Evolutionary conservation across 2,329 filamentous ascomycete species (phyloP), one percentile per base, ranked within the genome.

Genomic region (Ceratocystis cubensis): DNA sequence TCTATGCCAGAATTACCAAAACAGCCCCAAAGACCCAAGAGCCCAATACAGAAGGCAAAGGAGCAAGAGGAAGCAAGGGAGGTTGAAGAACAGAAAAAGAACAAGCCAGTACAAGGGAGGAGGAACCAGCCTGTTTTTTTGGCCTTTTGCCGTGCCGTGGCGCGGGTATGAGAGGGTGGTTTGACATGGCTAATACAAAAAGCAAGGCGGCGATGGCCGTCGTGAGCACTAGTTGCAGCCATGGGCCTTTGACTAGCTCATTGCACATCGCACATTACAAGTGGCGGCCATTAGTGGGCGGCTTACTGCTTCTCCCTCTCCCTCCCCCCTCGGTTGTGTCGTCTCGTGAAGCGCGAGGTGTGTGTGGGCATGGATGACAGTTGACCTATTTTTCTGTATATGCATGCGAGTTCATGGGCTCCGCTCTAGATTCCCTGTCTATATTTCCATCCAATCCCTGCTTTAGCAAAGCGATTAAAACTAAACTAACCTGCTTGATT

Each of bases 341-440:
- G 56, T 59, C 56, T 59, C 28, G 13, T 59, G 28, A 59, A 59
- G 56, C 56, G 56, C 56, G 56, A 33, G 56, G 56, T 59, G 56
- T 56, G 50, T 56, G 53, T 33, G 37, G 37, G 13, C 13, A 8
- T 37, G 28, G 30, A n/a, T 33, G 56, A 59, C 56, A 59, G 56
- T 59, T 28, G 25, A 53, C 48, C 53, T 30, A 3, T 57, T 25
- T 6, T 20, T 50, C 46, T 53, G 30, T 30, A 59, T 59, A 37
- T 33, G 53, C 28, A 30, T 30, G 53, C n/a, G 53, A 57, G 53
- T 33, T 30, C 30, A 30, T 57, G 53, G 30, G 28, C 56, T 33
- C 56, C 17, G 15, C 13, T 37, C 56, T 10, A 3, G 2, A 15
- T 37, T 59, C 56, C 56, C 28, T 59, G 56, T 37, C 56, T 59